Conservation (phyloP, 768 basidiomycete genomes). For the Hortiboletus campestris region DNA sequence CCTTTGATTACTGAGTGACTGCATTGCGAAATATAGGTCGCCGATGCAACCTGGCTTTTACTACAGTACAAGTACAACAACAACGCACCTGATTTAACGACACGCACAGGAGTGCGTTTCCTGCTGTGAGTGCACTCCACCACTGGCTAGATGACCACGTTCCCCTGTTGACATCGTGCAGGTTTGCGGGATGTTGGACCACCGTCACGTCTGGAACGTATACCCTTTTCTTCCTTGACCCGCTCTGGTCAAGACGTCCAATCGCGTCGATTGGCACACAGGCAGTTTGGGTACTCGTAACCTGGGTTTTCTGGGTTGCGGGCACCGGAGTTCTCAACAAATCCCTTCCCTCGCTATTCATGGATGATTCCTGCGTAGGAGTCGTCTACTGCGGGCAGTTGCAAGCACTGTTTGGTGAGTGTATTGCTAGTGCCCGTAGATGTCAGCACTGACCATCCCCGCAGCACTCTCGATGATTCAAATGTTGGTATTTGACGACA, state of each 20-base stretch:
- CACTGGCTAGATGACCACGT: neutral
- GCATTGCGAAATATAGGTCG: constrained; percentile 36
- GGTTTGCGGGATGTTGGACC: constrained; percentile 64
- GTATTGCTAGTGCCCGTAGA: neutral
- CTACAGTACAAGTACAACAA: constrained; percentile 53
- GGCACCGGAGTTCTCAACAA: constrained; percentile 52
- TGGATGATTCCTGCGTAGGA: constrained; percentile 39
- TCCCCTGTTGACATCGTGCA: constrained; percentile 23
- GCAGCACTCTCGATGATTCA: constrained; percentile 50
- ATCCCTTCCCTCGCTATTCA: constrained; percentile 45
- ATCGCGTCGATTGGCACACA: constrained; percentile 59
- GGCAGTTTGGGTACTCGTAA: constrained; percentile 54
- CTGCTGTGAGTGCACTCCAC: constrained; percentile 42
- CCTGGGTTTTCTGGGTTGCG: constrained; percentile 61
- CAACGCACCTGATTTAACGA: constrained; percentile 47
- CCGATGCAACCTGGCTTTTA: constrained; percentile 57
- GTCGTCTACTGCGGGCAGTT: constrained; percentile 57
- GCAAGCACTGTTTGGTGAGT: constrained; percentile 49
- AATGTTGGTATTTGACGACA: constrained; percentile 38
- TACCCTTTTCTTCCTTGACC: constrained; percentile 60
- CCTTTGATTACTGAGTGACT: constrained; percentile 1
- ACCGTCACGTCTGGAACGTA: constrained; percentile 49
- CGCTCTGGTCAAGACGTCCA: constrained; percentile 51
- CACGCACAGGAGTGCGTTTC: constrained; percentile 45
- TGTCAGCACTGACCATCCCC: constrained; percentile 5